Conservation (phyloP, 768 basidiomycete species). For the Piloderma croceum region DNA sequence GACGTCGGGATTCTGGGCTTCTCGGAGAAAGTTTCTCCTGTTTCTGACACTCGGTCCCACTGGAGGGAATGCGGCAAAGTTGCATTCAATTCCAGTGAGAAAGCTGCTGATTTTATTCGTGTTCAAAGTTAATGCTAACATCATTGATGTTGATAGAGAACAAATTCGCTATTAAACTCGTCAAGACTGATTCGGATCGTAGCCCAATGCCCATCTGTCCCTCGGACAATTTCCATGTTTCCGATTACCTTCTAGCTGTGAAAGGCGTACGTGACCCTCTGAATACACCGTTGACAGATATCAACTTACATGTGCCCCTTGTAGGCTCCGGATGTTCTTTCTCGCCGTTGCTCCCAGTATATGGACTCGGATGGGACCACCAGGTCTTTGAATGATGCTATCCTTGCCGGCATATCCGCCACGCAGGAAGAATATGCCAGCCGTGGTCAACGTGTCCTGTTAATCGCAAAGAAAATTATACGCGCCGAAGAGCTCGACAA, state of each 20-base stretch:
- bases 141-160: slow-evolving; percentile 30
- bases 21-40: slow-evolving; percentile 28
- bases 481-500: slow-evolving; percentile 27
- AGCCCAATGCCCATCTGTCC: slow-evolving; percentile 1
- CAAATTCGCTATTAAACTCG: slow-evolving; percentile 50
- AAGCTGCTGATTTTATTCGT: slow-evolving; percentile 2
- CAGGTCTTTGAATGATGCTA: slow-evolving; percentile 26
- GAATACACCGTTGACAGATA: slow-evolving; percentile 10
- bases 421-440: slow-evolving; percentile 45
- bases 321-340: slow-evolving; percentile 47
- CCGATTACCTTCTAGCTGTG: slow-evolving; percentile 30
- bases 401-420: slow-evolving; percentile 25
- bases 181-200: too few relatives aligned
- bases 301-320: background rate
- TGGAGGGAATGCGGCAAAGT: slow-evolving; percentile 35
- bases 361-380: slow-evolving; percentile 32
- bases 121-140: background rate
- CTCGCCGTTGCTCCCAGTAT: slow-evolving; percentile 35
- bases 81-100: slow-evolving; percentile 36
- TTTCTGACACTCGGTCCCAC: slow-evolving; percentile 20
- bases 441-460: slow-evolving; percentile 56
- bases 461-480: slow-evolving; percentile 45
- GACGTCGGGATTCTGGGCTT: slow-evolving; percentile 54
- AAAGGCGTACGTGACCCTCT: slow-evolving; percentile 30
- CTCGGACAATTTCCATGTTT: slow-evolving; percentile 1